phyloP scores from a whole-genome alignment of 306 rosid genomes.

The Pachyrhizus erosus region DNA sequence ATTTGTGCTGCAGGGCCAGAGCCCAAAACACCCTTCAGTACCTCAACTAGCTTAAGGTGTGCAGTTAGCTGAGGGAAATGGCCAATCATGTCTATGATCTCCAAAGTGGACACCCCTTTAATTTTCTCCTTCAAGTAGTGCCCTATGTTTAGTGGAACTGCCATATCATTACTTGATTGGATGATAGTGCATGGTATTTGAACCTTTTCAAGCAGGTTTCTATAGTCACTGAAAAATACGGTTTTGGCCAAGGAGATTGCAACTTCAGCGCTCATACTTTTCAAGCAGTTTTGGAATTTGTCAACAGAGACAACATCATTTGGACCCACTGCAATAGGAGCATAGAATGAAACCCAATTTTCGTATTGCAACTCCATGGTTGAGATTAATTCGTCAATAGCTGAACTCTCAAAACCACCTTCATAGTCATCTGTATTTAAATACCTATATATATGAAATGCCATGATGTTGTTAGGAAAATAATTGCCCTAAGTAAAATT shows the following conservation, averaged over 20 bases:
- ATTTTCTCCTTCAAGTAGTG: constrained; percentile 64
- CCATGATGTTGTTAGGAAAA: background rate
- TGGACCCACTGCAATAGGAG: constrained; percentile 54
- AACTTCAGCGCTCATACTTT: constrained; percentile 59
- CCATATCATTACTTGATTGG: constrained; percentile 58
- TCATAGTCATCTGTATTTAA: constrained; percentile 62
- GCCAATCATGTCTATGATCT: constrained; percentile 55
- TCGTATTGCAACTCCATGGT: constrained; percentile 56
- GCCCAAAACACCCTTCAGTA: constrained; percentile 54
- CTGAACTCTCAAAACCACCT: constrained; percentile 66
- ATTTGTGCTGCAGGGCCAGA: background rate
- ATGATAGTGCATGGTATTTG: constrained; percentile 71
- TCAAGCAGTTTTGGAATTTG: constrained; percentile 54
- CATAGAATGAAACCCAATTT: constrained; percentile 61
- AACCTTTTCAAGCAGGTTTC: constrained; percentile 65
- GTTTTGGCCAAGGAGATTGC: constrained; percentile 62
- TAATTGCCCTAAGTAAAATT: background rate
- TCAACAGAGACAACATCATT: constrained; percentile 58
- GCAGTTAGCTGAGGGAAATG: constrained; percentile 86
- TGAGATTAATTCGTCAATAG: constrained; percentile 54
- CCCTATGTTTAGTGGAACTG: constrained; percentile 61
- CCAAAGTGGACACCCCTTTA: constrained; percentile 61
- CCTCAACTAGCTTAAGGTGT: constrained; percentile 65
- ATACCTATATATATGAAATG: constrained; percentile 48
- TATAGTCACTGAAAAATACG: constrained; percentile 66